Evolutionary conservation across 1,139 yeast genomes (phyloP).

Genomic region (Scheffersomyces titani): DNA sequence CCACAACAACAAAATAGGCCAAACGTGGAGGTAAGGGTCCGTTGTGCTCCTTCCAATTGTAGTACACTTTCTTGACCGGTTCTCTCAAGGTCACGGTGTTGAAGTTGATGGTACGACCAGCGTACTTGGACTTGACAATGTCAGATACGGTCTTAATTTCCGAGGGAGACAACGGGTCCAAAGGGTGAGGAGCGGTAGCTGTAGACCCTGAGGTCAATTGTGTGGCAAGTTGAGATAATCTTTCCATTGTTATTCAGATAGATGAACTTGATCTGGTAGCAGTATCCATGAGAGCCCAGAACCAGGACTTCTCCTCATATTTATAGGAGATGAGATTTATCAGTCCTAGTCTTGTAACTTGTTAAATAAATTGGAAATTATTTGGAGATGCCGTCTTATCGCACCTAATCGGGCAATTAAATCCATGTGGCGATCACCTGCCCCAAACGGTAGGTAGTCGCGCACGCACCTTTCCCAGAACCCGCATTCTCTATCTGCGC

Average conservation of each 20-base stretch:
- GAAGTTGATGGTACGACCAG: constrained; percentile 53
- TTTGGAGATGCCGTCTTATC: constrained; percentile 5
- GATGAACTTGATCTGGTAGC: background rate
- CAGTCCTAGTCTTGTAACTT: background rate
- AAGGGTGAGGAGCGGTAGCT: constrained; percentile 62
- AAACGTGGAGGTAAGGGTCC: constrained; percentile 68
- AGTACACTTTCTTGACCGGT: constrained; percentile 63
- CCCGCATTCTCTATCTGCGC: background rate
- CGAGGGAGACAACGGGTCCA: constrained; percentile 66
- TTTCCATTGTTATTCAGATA: constrained; percentile 48
- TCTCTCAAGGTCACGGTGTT: constrained; percentile 73
- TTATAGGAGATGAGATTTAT: background rate
- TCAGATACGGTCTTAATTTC: constrained; percentile 52
- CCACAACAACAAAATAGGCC: constrained; percentile 66
- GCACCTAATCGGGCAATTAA: constrained; percentile 5
- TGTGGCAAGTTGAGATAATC: constrained; percentile 63
- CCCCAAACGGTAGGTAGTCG: constrained; percentile 8
- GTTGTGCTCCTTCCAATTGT: constrained; percentile 63
- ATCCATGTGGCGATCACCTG: constrained; percentile 9
- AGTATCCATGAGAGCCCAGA: background rate
- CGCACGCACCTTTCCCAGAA: constrained; percentile 3
- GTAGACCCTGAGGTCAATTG: constrained; percentile 61
- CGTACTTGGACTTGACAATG: constrained; percentile 46
- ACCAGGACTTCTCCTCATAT: background rate
- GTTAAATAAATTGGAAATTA: background rate